Evolutionary conservation across 331 rosid genomes (phyloP), one percentile per base, ranked within the genome.

Genomic region (Quercus phellos): DNA sequence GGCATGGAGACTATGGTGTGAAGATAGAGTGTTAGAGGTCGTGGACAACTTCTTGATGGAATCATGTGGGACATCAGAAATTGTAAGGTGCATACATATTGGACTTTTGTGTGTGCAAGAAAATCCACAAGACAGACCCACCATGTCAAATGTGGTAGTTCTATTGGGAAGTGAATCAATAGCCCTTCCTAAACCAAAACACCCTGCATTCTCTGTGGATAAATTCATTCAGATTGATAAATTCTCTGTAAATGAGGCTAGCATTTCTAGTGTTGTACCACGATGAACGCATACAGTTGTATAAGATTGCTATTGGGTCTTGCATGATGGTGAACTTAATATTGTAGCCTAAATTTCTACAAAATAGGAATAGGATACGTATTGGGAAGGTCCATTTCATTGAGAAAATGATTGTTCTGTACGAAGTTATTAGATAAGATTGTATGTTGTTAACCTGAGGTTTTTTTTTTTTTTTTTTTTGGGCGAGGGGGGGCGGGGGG

Each of bases 1-100:
- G 92, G 91, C 88, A n/a, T 85, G 94, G 96, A 46, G 56, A 17
- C 19, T 79, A 21, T 85, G 90, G 90, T 86, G 66, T 46, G 90
- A 82, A 11, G 89, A 85, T 32, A 85, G 58, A 3, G 73, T 51
- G 29, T 16, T 64, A 74, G 84, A 86, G 51, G 73, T 86, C 73
- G 76, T 84, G 53, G 90, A 86, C 64, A 72, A 79, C 18, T 17
- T 14, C 72, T 38, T 88, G 72, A 68, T 54, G 74, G 77, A 79
- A 26, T 55, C 76, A 2, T 70, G 77, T 61, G 10, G 16, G 12
- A 56, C n/a, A 1, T 32, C 32, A 0, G 85, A 88, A 75, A 56
- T 80, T 12, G 4, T 58, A 27, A 86, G 74, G 76, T 87, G 85
- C 75, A 78, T 87, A 35, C 90, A 84, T 1, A 80, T 86, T 42